Evolutionary conservation across 2,329 filamentous ascomycete genomes (phyloP).

Genomic region (Drechslerella coelobrocha): DNA sequence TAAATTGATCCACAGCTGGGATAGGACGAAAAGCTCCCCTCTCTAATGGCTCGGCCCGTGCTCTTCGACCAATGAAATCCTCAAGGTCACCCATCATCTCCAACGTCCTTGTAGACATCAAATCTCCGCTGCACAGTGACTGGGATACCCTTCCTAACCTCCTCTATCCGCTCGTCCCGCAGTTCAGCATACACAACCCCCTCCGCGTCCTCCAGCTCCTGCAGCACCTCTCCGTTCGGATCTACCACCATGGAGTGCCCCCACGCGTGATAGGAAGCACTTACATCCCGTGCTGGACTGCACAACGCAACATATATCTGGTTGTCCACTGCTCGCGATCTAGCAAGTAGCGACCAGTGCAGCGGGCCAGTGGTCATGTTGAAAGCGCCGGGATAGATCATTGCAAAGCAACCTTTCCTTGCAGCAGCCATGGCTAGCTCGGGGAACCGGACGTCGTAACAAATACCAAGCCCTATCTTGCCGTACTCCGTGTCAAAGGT

Average conservation of each 20-base stretch:
- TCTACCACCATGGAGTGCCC: constrained; percentile 89
- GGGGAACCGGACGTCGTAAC: constrained; percentile 97
- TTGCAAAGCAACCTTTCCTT: constrained; percentile 80
- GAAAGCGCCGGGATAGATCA: constrained; percentile 96
- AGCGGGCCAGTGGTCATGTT: constrained; percentile 90
- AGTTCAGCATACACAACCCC: constrained; percentile 75
- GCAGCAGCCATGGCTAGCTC: constrained; percentile 90
- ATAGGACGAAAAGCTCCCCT: too few relatives aligned
- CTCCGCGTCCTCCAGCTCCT: constrained; percentile 80
- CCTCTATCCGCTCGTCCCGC: constrained; percentile 71
- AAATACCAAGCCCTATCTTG: constrained; percentile 85
- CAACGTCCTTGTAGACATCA: constrained; percentile 94
- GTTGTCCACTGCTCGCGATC: constrained; percentile 87
- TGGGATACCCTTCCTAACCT: constrained; percentile 82
- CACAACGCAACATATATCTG: constrained; percentile 93
- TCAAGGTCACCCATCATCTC: too few relatives aligned
- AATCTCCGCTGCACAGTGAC: constrained; percentile 84
- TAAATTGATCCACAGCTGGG: too few relatives aligned
- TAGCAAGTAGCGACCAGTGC: constrained; percentile 85
- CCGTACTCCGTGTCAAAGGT: constrained; percentile 89
- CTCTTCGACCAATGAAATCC: too few relatives aligned
- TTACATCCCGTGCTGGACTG: constrained; percentile 82
- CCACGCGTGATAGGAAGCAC: constrained; percentile 83
- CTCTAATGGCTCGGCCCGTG: too few relatives aligned
- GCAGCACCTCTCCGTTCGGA: constrained; percentile 82